phyloP scores from a whole-genome alignment of 257 asterid species.

The Lithospermum erythrorhizon region DNA sequence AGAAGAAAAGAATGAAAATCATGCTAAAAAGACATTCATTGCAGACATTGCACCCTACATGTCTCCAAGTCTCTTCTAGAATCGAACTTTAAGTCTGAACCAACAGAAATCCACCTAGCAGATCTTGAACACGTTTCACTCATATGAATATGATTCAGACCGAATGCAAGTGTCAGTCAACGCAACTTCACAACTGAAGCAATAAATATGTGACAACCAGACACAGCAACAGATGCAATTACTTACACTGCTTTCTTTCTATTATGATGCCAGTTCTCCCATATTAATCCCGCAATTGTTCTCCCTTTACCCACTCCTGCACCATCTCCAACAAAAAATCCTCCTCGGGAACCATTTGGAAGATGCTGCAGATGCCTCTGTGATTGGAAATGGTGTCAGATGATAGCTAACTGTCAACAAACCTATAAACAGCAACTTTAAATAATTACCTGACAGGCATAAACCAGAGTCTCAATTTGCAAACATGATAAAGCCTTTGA shows the following conservation, averaged over 20 bases:
- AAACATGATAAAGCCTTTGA: slow-evolving; percentile 81
- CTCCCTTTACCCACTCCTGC: slow-evolving; percentile 99
- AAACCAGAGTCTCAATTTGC: slow-evolving; percentile 94
- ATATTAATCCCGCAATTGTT: slow-evolving; percentile 92
- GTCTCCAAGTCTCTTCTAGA: slow-evolving; percentile 93
- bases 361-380: slow-evolving; percentile 96
- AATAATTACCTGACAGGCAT: slow-evolving; percentile 82
- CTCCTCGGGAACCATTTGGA: slow-evolving; percentile 75
- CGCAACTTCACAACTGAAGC: not conserved
- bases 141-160: not conserved
- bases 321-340: slow-evolving; percentile 98
- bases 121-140: slow-evolving; percentile 19
- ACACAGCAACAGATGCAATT: not conserved
- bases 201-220: not conserved
- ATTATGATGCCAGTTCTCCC: slow-evolving; percentile 94
- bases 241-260: slow-evolving; percentile 88
- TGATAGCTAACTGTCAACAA: slow-evolving; percentile 9
- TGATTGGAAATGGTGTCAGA: slow-evolving; percentile 18
- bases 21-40: not conserved
- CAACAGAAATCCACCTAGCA: slow-evolving; percentile 97
- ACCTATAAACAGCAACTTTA: not conserved
- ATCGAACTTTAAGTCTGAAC: slow-evolving; percentile 93
- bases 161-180: not conserved
- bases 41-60: slow-evolving; percentile 88
- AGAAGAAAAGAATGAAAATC: not conserved